phyloP scores from a whole-genome alignment of 2,329 filamentous ascomycete species.

The Neofusicoccum cordaticola region DNA sequence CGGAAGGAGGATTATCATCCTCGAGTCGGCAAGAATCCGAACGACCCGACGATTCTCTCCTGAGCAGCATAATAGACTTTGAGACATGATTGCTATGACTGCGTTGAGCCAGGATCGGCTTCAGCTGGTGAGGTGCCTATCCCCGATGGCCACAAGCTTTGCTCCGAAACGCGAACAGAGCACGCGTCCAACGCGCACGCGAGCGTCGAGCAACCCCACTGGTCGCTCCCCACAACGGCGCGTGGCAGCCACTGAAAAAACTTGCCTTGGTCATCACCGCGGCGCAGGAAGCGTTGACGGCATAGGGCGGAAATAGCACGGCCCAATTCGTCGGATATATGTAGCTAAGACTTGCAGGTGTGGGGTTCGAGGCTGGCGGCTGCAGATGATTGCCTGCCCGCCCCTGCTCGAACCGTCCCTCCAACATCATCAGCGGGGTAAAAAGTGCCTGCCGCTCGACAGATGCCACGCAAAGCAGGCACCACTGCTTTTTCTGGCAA shows the following conservation, averaged over 20 bases:
- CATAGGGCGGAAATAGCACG: background rate
- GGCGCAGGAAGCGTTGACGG: background rate
- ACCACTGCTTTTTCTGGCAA: background rate
- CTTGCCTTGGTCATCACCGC: background rate
- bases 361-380: background rate
- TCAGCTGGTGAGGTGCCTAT: background rate
- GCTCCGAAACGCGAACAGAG: background rate
- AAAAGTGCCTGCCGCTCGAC: background rate
- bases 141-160: background rate
- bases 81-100: background rate
- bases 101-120: background rate
- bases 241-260: background rate
- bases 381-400: constrained; percentile 6
- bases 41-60: too few species aligned
- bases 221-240: background rate
- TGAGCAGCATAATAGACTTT: background rate
- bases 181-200: background rate
- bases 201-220: background rate
- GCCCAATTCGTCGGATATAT: constrained; percentile 2
- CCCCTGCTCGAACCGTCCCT: background rate
- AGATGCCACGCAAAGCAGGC: background rate
- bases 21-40: too few species aligned
- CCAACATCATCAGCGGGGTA: constrained; percentile 3
- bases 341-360: constrained; percentile 4
- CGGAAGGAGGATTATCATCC: background rate